These are phyloP conservation scores for Artemisia argyi DNA, from an alignment of 129 eudicot genomes.

Conservation along the genomic window DNA sequence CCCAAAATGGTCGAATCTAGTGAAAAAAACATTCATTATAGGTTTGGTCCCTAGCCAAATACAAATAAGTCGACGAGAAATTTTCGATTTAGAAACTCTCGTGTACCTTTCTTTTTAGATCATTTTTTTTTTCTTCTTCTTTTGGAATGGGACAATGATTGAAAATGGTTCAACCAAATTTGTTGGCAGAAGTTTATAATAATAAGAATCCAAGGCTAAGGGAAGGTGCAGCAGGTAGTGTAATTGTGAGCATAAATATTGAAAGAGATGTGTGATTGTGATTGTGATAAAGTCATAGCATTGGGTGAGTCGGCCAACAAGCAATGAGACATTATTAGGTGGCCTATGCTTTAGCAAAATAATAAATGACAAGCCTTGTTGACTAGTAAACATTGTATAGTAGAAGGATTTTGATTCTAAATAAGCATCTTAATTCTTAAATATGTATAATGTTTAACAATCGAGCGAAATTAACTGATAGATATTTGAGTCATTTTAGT, in stretches of 20 bases:
- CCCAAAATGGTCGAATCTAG: no score
- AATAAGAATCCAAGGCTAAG: background rate
- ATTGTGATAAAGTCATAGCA: constrained; percentile 31
- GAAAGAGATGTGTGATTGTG: constrained; percentile 28
- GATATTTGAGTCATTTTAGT: background rate
- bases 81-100: background rate
- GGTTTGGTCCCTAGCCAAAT: no score
- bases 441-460: background rate
- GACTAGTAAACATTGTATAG: background rate
- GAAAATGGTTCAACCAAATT: constrained; percentile 1
- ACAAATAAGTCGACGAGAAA: no score
- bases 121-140: background rate
- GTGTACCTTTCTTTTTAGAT: background rate
- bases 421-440: background rate
- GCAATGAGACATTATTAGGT: constrained; percentile 44
- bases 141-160: background rate
- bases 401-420: background rate
- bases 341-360: constrained; percentile 28
- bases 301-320: constrained; percentile 46
- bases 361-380: background rate
- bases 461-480: background rate
- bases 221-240: background rate
- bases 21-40: no score
- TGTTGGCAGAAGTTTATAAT: background rate
- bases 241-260: background rate